Evolutionary conservation across 331 rosid species (phyloP).

Genomic region (Quercus tomentella): DNA sequence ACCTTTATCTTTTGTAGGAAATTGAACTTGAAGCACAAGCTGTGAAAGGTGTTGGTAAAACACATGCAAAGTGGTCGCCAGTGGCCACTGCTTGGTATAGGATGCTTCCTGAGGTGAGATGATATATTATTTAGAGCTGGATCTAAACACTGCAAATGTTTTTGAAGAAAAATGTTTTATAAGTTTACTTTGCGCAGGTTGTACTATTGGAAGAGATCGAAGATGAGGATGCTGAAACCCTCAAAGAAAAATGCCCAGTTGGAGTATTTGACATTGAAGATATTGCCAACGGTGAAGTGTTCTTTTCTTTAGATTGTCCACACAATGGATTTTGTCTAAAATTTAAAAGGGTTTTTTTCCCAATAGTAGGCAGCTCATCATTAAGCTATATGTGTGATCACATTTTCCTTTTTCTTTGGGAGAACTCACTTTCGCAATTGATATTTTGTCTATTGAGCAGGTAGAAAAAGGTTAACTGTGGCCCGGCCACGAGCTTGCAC

Average conservation of each 20-base stretch:
- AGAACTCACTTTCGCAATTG: not conserved
- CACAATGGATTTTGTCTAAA: slow-evolving; percentile 1
- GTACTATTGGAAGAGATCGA: slow-evolving; percentile 55
- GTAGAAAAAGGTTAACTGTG: slow-evolving; percentile 66
- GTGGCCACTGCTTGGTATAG: slow-evolving; percentile 97
- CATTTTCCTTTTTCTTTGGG: slow-evolving; percentile 1
- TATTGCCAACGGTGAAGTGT: slow-evolving; percentile 60
- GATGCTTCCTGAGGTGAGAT: slow-evolving; percentile 90
- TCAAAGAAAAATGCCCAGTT: slow-evolving; percentile 63
- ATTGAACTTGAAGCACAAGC: slow-evolving; percentile 97
- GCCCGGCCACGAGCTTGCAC: slow-evolving; percentile 78
- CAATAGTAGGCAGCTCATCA: not conserved
- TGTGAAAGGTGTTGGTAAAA: slow-evolving; percentile 90
- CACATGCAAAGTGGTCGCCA: slow-evolving; percentile 97
- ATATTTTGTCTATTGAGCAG: slow-evolving; percentile 38
- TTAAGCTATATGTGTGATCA: not conserved
- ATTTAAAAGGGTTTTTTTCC: slow-evolving; percentile 1
- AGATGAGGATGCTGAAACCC: slow-evolving; percentile 67
- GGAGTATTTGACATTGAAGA: slow-evolving; percentile 93
- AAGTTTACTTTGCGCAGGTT: slow-evolving; percentile 42
- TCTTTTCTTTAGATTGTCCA: slow-evolving; percentile 2
- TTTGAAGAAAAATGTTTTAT: not conserved
- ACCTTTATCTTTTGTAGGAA: slow-evolving; percentile 42
- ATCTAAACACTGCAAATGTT: not conserved
- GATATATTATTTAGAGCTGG: slow-evolving; percentile 10